Evolutionary conservation across 768 basidiomycete species (phyloP), one percentile per base, ranked within the genome.

Genomic region (Trametes cinnabarina): DNA sequence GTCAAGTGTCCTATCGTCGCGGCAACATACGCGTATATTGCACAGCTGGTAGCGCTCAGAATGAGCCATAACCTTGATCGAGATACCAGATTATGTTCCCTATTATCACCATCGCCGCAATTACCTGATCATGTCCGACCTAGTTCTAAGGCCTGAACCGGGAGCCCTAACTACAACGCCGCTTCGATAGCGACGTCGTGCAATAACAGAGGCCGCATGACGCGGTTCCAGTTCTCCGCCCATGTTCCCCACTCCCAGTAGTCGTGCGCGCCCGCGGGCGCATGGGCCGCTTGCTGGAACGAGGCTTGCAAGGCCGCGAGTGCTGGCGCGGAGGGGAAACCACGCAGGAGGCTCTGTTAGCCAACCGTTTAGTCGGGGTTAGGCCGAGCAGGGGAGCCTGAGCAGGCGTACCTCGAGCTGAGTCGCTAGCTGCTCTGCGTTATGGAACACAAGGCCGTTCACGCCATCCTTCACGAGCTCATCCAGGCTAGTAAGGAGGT

Each of bases 391-490:
- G 15, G 30, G 49, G 34, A 17, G 62, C 47, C 9, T 19, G 46
- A 39, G 50, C 61, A n/a, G 7, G 68, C 79, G 30, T 53, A 87
- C 88, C 81, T 86, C 83, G 11, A 98, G 65, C 63, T 91, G 91
- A 39, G 75, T 68, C 0, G 90, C 86, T 23, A 99, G 74, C 60
- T 94, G 82, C 22, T 73, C 66, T 0, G 88, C 83, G 43, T 80
- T 77, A 53, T 76, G 72, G 72, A 98, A 99, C 3, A 91, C 73
- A 14, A 87, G 77, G 1, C 97, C 97, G 67, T 98, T 98, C 66
- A 82, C 74, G 1, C 87, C 87, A 55, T 93, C 82, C 64, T 85
- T 84, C 8, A 99, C 92, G 8, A 98, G 83, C 72, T 99, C 97
- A 46, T 82, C 68, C 28, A 99, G 77, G 69, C 95, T 96, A 59